Evolutionary conservation across 23 red algal genomes (phyloP), one percentile per base, ranked within the genome.

Genomic region (Cyanidium caldarium): DNA sequence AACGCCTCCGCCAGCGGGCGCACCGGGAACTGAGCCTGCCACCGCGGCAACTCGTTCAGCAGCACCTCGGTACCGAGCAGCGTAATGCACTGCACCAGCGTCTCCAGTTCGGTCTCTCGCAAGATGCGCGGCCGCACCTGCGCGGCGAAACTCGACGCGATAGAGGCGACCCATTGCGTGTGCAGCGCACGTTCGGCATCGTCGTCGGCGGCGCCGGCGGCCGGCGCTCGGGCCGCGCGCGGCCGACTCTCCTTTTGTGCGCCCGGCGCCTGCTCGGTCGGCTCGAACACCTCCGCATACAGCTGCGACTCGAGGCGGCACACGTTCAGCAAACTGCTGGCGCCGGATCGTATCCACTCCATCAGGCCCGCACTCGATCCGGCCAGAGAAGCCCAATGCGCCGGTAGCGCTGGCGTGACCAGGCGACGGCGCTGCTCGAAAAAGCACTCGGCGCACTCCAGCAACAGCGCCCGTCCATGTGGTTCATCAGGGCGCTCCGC

Each of bases 211-310:
- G 70, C 44, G 38, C 31, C 66, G 41, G 44, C 42, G 14, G 17
- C 15, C 57, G 25, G 20, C 2, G 26, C 30, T 33, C 20, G 20
- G 57, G 36, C 34, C n/a, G n/a, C n/a, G n/a, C n/a, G n/a, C n/a
- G n/a, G 36, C 67, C 25, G 36, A 38, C 38, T 70, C 38, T 41
- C 36, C 16, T 13, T 25, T 14, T n/a, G 25, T 21, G 0, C 38
- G 67, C 67, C 15, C 38, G 38, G 67, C 38, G 25, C 37, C 67
- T 3, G 67, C 36, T 1, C 16, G 14, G 51, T 65, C 45, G 70
- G 77, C n/a, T n/a, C n/a, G 46, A 88, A 88, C 65, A 88, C 81
- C 37, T 88, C 70, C n/a, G 72, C 78, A 58, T 81, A 88, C 1
- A 88, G 67, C 65, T 71, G 65, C 2, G 66, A 35, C 65, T 88